Percentiles rank a stretch among this genome's conserved stretches.
Evolutionary conservation across 768 basidiomycete species (phyloP).

Genomic region (Collybia sp.): DNA sequence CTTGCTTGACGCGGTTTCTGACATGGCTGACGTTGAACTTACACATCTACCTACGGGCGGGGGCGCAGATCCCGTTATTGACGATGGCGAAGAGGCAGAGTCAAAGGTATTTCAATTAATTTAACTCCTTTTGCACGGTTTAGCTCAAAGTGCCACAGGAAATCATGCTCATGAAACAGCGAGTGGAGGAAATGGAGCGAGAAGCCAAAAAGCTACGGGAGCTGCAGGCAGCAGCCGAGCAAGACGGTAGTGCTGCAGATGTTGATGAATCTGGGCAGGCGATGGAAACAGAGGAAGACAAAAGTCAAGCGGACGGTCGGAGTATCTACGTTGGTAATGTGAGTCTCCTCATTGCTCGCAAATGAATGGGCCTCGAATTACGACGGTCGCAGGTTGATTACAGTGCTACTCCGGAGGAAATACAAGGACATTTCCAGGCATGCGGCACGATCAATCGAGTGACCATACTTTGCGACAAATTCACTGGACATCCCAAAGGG

Average conservation of each 20-base stretch:
- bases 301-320: slow-evolving; percentile 71
- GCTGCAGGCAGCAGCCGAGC: slow-evolving; percentile 74
- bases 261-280: slow-evolving; percentile 41
- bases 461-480: slow-evolving; percentile 99
- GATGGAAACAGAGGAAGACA: slow-evolving; percentile 85
- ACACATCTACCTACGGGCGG: slow-evolving; percentile 33
- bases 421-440: slow-evolving; percentile 94
- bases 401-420: slow-evolving; percentile 94
- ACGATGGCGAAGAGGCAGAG: slow-evolving; percentile 62
- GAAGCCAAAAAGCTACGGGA: slow-evolving; percentile 87
- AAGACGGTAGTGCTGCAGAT: slow-evolving; percentile 43
- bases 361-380: too few relatives aligned
- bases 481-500: slow-evolving; percentile 99
- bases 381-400: slow-evolving; percentile 79
- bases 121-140: slow-evolving; percentile 5
- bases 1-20: slow-evolving; percentile 2
- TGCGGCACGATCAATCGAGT: slow-evolving; percentile 99
- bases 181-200: slow-evolving; percentile 90
- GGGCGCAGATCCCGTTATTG: slow-evolving; percentile 33
- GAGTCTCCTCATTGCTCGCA: slow-evolving; percentile 23
- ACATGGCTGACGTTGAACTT: slow-evolving; percentile 50
- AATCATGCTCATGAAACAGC: slow-evolving; percentile 86
- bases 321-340: slow-evolving; percentile 98
- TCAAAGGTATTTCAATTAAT: slow-evolving; percentile 38
- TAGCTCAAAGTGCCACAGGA: slow-evolving; percentile 47